Base-by-base conservation (phyloP, 2,329 filamentous ascomycete genomes). In the Fusarium protoensiforme region DNA sequence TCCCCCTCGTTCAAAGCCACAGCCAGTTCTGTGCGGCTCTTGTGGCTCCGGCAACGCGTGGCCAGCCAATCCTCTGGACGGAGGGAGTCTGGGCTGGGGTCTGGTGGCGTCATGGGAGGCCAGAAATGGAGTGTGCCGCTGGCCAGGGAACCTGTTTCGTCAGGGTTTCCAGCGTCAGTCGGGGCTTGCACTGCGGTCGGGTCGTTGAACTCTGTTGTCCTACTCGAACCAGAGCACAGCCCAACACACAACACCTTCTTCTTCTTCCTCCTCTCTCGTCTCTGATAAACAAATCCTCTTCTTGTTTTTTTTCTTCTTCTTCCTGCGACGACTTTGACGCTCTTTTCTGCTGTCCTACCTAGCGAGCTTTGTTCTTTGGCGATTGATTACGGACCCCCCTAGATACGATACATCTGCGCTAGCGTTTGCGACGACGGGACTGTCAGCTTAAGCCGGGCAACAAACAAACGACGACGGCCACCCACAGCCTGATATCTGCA, bases 111-210 rank as follows among this genome's bases (percentile, higher is more conserved):
- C 72, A 74, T 74, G 33, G 58, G 39, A 29, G 29, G 22, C 54
- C 35, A 51, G 56, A 64, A 46, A 29, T 59, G 35, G 48, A 71
- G 51, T 20, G 31, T 48, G n/a, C 39, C 38, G 69, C 68, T 72
- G 69, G 67, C 69, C 51, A 74, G 68, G 72, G 69, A 75, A 75
- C 72, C 72, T 75, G 65, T 74, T 75, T 74, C 72, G 72, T 75
- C 72, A 72, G 66, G 72, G 69, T 65, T 74, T 58, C 68, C 54
- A 71, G 61, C 24, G 46, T 48, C 43, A 48, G 27, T 29, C 43
- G 43, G 16, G 43, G 67, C 39, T 38, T 24, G 43, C 33, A 35
- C 20, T 51, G 29, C 27, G 31, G 57, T 24, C 35, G 31, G 48
- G 18, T 27, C 54, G 57, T 64, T 68, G 54, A 51, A 72, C 65